phyloP scores from a whole-genome alignment of 495 filamentous ascomycete genomes.

The Lentithecium fluviatile region DNA sequence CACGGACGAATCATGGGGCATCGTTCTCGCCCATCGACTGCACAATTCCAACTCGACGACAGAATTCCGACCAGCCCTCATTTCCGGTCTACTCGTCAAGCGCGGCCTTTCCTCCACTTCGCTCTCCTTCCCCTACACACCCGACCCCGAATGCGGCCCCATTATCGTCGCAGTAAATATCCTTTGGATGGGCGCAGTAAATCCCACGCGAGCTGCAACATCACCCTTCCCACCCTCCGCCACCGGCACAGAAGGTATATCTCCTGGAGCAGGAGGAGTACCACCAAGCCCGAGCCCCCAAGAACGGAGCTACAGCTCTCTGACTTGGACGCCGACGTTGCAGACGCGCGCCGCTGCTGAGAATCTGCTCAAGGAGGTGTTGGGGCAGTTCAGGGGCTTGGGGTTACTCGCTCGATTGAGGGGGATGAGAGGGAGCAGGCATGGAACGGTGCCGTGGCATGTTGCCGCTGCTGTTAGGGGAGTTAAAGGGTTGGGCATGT shows the following conservation, averaged over 20 bases:
- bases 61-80: conserved; percentile 63
- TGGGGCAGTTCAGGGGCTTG: conserved; percentile 74
- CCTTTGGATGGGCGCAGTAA: conserved; percentile 51
- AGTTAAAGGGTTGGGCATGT: conserved; percentile 53
- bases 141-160: conserved; percentile 21
- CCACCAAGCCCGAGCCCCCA: background rate
- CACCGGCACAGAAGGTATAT: conserved; percentile 22
- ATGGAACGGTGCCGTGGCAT: conserved; percentile 78
- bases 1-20: conserved; percentile 78
- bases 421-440: conserved; percentile 61
- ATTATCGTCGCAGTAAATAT: conserved; percentile 35
- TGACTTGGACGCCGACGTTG: conserved; percentile 25
- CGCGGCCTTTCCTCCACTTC: conserved; percentile 47
- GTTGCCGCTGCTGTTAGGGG: conserved; percentile 74
- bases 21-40: conserved; percentile 69
- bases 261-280: conserved; percentile 23
- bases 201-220: conserved; percentile 16
- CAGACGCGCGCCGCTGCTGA: conserved; percentile 52
- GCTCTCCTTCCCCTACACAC: background rate
- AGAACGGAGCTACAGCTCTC: conserved; percentile 20
- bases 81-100: conserved; percentile 75
- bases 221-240: conserved; percentile 19
- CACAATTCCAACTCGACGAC: conserved; percentile 63
- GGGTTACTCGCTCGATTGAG: conserved; percentile 68
- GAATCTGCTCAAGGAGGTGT: conserved; percentile 64